These are phyloP conservation scores for Neopestalotiopsis sp. DNA, from an alignment of 2,329 filamentous ascomycete species.

Conservation along the genomic window DNA sequence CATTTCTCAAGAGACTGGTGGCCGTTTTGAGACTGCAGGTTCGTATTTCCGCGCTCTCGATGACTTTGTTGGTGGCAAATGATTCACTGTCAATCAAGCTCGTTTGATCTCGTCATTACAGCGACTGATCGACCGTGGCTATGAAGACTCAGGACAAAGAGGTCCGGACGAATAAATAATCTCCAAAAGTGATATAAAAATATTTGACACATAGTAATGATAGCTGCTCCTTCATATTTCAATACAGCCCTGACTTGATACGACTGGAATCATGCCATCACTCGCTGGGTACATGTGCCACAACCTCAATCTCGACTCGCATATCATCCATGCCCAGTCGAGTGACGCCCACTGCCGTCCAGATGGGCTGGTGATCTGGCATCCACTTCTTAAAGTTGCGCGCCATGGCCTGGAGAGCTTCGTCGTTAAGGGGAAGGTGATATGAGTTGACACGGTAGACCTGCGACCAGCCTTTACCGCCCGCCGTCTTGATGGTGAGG, in stretches of 20 bases:
- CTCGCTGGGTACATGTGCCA: not conserved
- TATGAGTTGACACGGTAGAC: conserved; percentile 55
- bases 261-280: not conserved
- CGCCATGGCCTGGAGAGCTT: conserved; percentile 47
- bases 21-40: not conserved
- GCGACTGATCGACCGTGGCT: too few species aligned
- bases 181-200: too few species aligned
- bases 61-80: not conserved
- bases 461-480: conserved; percentile 59
- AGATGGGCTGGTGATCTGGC: conserved; percentile 56
- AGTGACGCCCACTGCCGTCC: conserved; percentile 57
- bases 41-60: not conserved
- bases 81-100: too few species aligned
- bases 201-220: not conserved
- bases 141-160: too few species aligned
- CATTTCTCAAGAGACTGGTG: not conserved
- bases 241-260: not conserved
- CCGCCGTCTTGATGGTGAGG: conserved; percentile 51
- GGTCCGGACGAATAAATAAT: too few species aligned
- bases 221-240: not conserved
- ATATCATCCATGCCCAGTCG: conserved; percentile 53
- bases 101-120: too few species aligned
- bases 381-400: conserved; percentile 53
- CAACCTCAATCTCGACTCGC: conserved; percentile 63
- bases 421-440: conserved; percentile 46